phyloP scores from a whole-genome alignment of 352 stramenopile genomes.

The Globisporangium apiculatum region DNA sequence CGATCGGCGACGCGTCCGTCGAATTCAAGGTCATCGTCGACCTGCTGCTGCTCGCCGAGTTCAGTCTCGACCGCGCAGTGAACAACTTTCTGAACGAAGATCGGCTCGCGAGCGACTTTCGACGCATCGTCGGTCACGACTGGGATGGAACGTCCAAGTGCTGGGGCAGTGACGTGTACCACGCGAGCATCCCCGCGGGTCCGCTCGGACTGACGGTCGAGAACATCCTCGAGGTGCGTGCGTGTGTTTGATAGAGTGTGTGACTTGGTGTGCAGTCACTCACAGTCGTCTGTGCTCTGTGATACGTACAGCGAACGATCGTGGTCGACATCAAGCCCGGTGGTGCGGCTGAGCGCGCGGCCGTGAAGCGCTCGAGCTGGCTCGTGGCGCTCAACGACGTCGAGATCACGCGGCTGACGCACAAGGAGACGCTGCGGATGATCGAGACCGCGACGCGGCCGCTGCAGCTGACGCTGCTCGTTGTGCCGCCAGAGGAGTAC shows the following conservation, averaged over 20 bases:
- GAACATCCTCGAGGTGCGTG: constrained; percentile 69
- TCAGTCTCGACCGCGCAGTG: constrained; percentile 72
- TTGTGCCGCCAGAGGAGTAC: constrained; percentile 69
- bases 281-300: not conserved
- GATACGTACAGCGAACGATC: constrained; percentile 49
- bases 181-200: constrained; percentile 67
- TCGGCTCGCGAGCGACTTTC: constrained; percentile 75
- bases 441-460: constrained; percentile 74
- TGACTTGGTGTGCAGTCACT: not conserved
- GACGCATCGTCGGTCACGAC: constrained; percentile 57
- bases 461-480: constrained; percentile 61
- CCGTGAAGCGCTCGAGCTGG: constrained; percentile 81
- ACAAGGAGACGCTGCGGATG: constrained; percentile 81
- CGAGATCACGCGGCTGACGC: constrained; percentile 69
- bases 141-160: constrained; percentile 47
- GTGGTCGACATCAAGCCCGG: constrained; percentile 85
- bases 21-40: constrained; percentile 75
- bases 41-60: constrained; percentile 64
- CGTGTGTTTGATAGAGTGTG: not conserved
- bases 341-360: constrained; percentile 60
- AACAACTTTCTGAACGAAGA: constrained; percentile 82
- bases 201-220: constrained; percentile 84
- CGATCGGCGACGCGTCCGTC: constrained; percentile 43
- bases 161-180: constrained; percentile 51
- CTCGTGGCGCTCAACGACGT: constrained; percentile 74